Evolutionary conservation across 768 basidiomycete species (phyloP), one percentile per base, ranked within the genome.

Genomic region (Ramaria rubella): DNA sequence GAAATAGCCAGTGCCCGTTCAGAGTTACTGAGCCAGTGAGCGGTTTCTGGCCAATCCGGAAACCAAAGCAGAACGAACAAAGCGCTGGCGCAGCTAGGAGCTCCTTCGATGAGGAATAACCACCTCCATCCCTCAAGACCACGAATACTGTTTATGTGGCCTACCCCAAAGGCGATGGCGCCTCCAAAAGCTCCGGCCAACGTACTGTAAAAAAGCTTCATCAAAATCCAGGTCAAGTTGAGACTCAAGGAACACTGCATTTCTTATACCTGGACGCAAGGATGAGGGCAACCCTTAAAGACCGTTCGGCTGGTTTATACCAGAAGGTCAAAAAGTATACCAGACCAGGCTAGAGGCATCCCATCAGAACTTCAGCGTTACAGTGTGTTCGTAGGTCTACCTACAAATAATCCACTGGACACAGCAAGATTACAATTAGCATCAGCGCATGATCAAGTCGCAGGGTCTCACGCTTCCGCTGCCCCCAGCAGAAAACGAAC

Each of bases 31-130:
- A 81, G 69, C 74, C 78, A 79, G 26, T 59, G 62, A 11, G 66
- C 64, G 2, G 76, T 75, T 49, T 77, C 77, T 1, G 80, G 80
- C 67, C 75, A 80, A 64, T 81, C 80, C 44, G 75, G 73, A 24
- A 79, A 73, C 53, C 68, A 48, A 52, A 67, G 65, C 54, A 62
- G 69, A 7, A 68, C 65, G 7, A 70, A 54, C 23, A 73, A 12
- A 21, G 70, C 67, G 42, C 63, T 67, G 24, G 74, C 60, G 62
- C 74, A 71, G 3, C 78, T 77, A 9, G 77, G 64, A 5, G 75
- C 67, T 19, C 79, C 79, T 61, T 81, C 79, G 52, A 77, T 68
- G 62, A 74, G 70, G 68, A 74, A 75, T 6, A 71, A 67, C 64
- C 63, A 71, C n/a, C 63, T 54, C 68, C 67, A 70, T 19, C 59